Conservation (phyloP, 2,329 filamentous ascomycete species). For the Knufia fluminis region DNA sequence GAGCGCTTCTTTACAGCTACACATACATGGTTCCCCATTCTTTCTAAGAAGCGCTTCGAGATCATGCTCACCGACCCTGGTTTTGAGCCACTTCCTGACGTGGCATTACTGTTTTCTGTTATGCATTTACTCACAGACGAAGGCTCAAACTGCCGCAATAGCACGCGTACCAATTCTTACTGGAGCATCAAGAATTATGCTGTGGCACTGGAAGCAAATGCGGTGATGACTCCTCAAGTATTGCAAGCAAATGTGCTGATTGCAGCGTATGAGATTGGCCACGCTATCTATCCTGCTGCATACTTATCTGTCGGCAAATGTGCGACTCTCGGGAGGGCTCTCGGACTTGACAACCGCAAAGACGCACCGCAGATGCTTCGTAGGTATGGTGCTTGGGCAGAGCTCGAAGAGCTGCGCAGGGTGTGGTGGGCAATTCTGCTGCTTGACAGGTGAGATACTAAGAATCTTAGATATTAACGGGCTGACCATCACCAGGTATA, state of each 20-base stretch:
- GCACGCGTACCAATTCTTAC: conserved; percentile 22
- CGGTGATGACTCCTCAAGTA: conserved; percentile 23
- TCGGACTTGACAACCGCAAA: conserved; percentile 21
- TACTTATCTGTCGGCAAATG: conserved; percentile 25
- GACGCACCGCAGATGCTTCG: conserved; percentile 18
- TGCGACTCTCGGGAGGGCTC: conserved; percentile 18
- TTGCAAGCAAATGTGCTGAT: conserved; percentile 28
- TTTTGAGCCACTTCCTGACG: conserved; percentile 21
- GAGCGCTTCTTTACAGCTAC: conserved; percentile 22
- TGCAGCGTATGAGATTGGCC: conserved; percentile 27
- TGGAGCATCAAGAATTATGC: conserved; percentile 24
- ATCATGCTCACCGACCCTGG: conserved; percentile 18
- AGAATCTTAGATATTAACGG: neutral
- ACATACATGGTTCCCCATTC: conserved; percentile 24
- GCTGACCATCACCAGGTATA: conserved; percentile 18
- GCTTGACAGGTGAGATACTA: conserved; percentile 20
- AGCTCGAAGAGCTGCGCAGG: conserved; percentile 22
- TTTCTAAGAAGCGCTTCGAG: conserved; percentile 20
- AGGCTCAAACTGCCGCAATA: conserved; percentile 3
- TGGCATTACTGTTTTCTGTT: conserved; percentile 24
- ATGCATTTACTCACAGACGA: conserved; percentile 25
- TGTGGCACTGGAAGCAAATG: conserved; percentile 22
- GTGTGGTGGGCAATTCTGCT: conserved; percentile 25
- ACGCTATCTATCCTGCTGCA: conserved; percentile 31
- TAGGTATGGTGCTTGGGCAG: conserved; percentile 20